Percentiles rank a stretch among this genome's conserved stretches.
Evolutionary conservation across 176 grass and related monocot genomes (phyloP).

Genomic region (Phoenix dactylifera): DNA sequence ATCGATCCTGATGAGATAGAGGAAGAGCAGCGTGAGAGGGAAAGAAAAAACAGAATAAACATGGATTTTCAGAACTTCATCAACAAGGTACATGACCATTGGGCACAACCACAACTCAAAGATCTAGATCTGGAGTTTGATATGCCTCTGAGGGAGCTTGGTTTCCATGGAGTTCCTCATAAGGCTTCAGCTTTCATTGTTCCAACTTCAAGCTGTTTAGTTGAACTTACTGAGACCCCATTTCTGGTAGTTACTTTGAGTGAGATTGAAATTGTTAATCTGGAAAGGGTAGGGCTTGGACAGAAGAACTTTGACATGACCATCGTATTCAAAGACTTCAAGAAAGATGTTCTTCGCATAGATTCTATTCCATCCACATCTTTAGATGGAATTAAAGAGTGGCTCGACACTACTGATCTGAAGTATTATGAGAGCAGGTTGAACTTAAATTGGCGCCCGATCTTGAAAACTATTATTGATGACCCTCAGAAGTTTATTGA

Average conservation of each 20-base stretch:
- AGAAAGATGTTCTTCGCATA: constrained; percentile 70
- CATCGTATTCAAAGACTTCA: constrained; percentile 93
- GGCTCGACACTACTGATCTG: constrained; percentile 82
- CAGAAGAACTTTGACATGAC: constrained; percentile 94
- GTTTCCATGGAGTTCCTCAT: constrained; percentile 81
- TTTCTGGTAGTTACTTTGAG: constrained; percentile 65
- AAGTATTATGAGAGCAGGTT: constrained; percentile 92
- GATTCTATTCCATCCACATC: constrained; percentile 76
- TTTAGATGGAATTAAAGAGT: constrained; percentile 76
- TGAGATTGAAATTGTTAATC: constrained; percentile 91
- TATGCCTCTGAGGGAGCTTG: constrained; percentile 66
- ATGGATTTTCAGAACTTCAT: constrained; percentile 82
- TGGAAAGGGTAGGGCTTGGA: constrained; percentile 78
- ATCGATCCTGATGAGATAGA: constrained; percentile 92
- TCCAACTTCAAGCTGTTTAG: constrained; percentile 79
- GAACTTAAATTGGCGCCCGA: constrained; percentile 84
- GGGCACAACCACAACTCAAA: constrained; percentile 69
- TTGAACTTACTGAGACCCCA: constrained; percentile 67
- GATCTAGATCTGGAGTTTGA: constrained; percentile 70
- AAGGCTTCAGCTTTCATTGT: constrained; percentile 78
- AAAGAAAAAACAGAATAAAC: constrained; percentile 67
- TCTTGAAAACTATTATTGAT: constrained; percentile 78
- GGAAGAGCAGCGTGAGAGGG: constrained; percentile 87
- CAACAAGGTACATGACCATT: constrained; percentile 67
- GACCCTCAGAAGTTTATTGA: constrained; percentile 84